Evolutionary conservation across 2,329 filamentous ascomycete genomes (phyloP), one percentile per base, ranked within the genome.

Genomic region (Graphilbum sp.): DNA sequence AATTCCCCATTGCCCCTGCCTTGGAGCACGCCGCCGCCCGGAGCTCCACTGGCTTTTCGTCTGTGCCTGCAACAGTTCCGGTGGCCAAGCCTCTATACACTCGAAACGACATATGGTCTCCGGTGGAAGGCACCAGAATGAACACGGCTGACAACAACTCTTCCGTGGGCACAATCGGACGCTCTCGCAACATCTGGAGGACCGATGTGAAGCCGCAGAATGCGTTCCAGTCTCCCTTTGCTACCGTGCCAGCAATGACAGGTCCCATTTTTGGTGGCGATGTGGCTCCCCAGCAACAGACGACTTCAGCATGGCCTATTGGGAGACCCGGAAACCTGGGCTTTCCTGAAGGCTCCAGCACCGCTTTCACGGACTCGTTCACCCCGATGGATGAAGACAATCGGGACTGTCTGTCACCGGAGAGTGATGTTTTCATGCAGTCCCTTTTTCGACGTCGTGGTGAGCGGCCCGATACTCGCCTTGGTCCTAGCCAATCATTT

Each of bases 91-190:
- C 57, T 18, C 58, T 56, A 36, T 52, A 58, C 27, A 42, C 43
- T 20, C 57, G 56, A 16, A 67, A 67, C 34, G 63, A 54, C 43
- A 57, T 59, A 29, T 79, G 75, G 75, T 50, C 60, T 10, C 52
- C 54, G 11, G 57, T 57, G 32, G 72, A 77, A 17, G 73, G 77
- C 50, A 54, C 58, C 46, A 63, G 64, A 37, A 71, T 71, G 11
- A 72, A 77, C 41, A 63, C 63, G 25, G 69, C 66, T 49, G 73
- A 78, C 45, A 54, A 63, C 46, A 54, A 63, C 25, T 46, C 70
- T 37, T 66, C 70, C 15, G 50, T 61, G 18, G 62, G 62, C 1
- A 39, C 38, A 7, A 41, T 46, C 35, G 41, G 42, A 13, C 39
- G 39, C 18, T 29, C 41, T 17, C 41, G 40, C 20, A 37, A 39